A percentile compares a stretch with the other conserved stretches of the same genome.
These are phyloP conservation scores for Pseudogymnoascus sp. DNA, from an alignment of 2,329 filamentous ascomycete species.

Conservation along the genomic window DNA sequence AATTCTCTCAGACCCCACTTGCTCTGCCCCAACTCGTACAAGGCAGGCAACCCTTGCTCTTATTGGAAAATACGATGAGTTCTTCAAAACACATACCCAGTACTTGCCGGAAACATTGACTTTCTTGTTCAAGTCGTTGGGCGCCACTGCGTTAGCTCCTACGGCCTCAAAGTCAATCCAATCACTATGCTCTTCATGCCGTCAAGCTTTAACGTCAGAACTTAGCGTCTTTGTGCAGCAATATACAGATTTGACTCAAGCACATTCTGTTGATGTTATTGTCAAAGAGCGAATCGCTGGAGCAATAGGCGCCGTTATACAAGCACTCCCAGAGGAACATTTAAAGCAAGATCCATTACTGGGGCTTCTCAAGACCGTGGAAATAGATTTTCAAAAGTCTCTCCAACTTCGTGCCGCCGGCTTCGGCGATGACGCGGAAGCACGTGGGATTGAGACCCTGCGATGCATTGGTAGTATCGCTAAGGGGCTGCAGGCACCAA, in stretches of 20 bases:
- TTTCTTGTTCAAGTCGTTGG: constrained; percentile 63
- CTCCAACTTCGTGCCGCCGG: constrained; percentile 18
- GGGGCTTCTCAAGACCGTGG: constrained; percentile 52
- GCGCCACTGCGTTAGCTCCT: constrained; percentile 52
- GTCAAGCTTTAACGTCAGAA: constrained; percentile 58
- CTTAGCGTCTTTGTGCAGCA: constrained; percentile 61
- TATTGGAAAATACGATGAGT: constrained; percentile 66
- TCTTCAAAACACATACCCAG: constrained; percentile 62
- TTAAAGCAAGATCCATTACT: constrained; percentile 46
- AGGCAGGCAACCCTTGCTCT: constrained; percentile 61
- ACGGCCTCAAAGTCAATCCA: constrained; percentile 67
- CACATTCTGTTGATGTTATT: constrained; percentile 49
- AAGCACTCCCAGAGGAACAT: constrained; percentile 55
- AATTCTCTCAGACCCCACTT: constrained; percentile 42
- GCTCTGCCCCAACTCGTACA: constrained; percentile 50
- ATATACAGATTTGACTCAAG: constrained; percentile 55
- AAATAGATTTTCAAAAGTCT: constrained; percentile 47
- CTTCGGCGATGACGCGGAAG: constrained; percentile 28
- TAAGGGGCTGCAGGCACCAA: constrained; percentile 60
- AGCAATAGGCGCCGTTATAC: constrained; percentile 66
- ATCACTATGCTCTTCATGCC: constrained; percentile 67
- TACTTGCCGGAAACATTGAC: constrained; percentile 63
- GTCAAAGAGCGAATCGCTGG: constrained; percentile 67
- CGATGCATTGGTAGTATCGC: constrained; percentile 63
- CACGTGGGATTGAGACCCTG: constrained; percentile 40